phyloP scores from a whole-genome alignment of 441 rosid species.

The Populus hybrid region DNA sequence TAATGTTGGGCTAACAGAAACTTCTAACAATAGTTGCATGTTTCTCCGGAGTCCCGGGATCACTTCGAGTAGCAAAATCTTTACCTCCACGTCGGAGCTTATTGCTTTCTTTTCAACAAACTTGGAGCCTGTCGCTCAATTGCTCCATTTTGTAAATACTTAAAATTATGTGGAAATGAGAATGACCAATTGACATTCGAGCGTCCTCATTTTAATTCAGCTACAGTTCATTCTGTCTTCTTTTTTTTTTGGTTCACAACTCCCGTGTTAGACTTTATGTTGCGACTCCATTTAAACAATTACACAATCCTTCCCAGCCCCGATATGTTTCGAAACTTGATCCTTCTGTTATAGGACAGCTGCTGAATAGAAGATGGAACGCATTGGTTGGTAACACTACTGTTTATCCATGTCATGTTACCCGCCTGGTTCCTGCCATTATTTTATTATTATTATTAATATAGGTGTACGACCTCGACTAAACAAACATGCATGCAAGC shows the following conservation, averaged over 20 bases:
- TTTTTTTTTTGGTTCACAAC: not conserved
- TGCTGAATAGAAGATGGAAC: not conserved
- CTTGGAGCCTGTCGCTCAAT: not conserved
- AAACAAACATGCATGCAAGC: too few species aligned
- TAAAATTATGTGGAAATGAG: not conserved
- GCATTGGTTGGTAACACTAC: not conserved
- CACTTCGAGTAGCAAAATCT: not conserved
- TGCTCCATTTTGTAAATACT: slow-evolving; percentile 10
- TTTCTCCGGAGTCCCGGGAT: not conserved
- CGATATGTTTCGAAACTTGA: not conserved
- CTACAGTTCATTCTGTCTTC: not conserved
- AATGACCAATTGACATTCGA: not conserved
- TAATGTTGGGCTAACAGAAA: slow-evolving; percentile 13
- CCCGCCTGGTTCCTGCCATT: too few species aligned
- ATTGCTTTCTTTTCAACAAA: not conserved
- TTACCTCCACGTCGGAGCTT: not conserved
- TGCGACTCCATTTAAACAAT: not conserved
- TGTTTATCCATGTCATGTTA: too few species aligned
- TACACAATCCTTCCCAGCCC: not conserved
- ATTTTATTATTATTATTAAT: too few species aligned
- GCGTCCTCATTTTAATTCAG: not conserved
- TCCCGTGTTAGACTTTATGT: not conserved
- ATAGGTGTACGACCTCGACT: too few species aligned
- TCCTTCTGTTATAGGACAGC: not conserved
- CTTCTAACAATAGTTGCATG: slow-evolving; percentile 12